A percentile compares a stretch with the other conserved stretches of the same genome.
These are phyloP conservation scores for Penicillium sp. DNA, from an alignment of 2,329 filamentous ascomycete genomes.

Conservation along the genomic window DNA sequence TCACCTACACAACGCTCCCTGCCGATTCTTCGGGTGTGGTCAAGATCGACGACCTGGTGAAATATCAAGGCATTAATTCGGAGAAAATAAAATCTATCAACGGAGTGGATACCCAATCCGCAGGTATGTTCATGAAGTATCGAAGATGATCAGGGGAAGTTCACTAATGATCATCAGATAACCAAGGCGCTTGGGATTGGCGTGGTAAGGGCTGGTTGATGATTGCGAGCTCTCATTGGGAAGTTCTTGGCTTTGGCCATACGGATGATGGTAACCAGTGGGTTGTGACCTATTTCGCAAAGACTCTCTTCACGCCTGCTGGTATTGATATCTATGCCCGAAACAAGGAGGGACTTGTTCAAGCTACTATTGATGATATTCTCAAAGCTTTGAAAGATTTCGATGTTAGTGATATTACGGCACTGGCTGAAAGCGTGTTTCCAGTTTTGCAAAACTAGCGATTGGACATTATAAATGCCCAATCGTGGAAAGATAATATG, in stretches of 20 bases:
- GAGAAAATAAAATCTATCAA: constrained; percentile 18
- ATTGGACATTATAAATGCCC: neutral
- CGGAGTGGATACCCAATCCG: constrained; percentile 17
- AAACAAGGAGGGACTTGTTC: constrained; percentile 10
- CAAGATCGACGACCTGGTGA: constrained; percentile 21
- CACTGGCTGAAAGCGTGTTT: constrained; percentile 13
- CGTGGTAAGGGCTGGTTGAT: constrained; percentile 72
- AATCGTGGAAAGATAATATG: neutral
- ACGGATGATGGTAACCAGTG: constrained; percentile 53
- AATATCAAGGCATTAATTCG: constrained; percentile 15
- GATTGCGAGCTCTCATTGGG: constrained; percentile 75
- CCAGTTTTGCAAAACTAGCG: constrained; percentile 11
- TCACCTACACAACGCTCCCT: constrained; percentile 20
- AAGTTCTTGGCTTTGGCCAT: constrained; percentile 44
- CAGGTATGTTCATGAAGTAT: neutral
- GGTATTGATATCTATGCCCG: constrained; percentile 78
- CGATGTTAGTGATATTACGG: constrained; percentile 6
- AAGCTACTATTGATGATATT: constrained; percentile 11
- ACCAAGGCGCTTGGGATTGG: constrained; percentile 66
- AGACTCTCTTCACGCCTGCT: constrained; percentile 79
- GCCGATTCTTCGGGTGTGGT: neutral
- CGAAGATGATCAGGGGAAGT: neutral
- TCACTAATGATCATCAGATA: neutral
- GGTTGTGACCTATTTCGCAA: constrained; percentile 82
- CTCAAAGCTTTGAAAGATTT: constrained; percentile 7